phyloP scores from a whole-genome alignment of 2,329 filamentous ascomycete species.

The Orbilia ellipsospora region DNA sequence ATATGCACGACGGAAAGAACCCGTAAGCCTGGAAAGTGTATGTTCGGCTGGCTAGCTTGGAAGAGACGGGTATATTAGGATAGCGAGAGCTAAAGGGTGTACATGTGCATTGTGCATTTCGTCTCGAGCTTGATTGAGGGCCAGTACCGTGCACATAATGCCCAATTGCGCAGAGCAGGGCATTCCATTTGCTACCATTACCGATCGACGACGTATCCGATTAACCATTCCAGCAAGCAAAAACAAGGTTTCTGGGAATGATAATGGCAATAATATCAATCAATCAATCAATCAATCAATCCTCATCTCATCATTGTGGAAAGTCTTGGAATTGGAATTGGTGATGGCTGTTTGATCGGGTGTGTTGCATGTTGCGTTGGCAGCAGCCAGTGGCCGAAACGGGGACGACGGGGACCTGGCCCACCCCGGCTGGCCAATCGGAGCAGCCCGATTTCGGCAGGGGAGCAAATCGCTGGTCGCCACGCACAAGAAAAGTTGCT shows the following conservation, averaged over 20 bases:
- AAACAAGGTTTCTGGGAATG: too few species aligned
- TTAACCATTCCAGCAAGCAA: too few species aligned
- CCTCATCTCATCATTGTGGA: too few species aligned
- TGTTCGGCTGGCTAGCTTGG: conserved; percentile 1
- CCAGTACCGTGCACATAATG: too few species aligned
- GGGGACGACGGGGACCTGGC: neutral
- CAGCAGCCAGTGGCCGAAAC: neutral
- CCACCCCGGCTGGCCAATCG: conserved; percentile 20
- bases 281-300: too few species aligned
- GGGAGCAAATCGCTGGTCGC: conserved; percentile 46
- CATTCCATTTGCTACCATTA: too few species aligned
- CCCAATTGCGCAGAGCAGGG: too few species aligned
- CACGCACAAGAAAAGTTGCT: conserved; percentile 21
- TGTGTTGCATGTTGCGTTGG: conserved; percentile 48
- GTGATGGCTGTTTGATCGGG: neutral
- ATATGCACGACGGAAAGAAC: conserved; percentile 6
- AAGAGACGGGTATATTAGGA: neutral
- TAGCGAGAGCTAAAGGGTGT: neutral
- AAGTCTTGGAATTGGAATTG: neutral
- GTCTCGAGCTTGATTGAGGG: too few species aligned
- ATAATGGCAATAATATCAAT: too few species aligned
- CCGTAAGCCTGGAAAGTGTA: too few species aligned
- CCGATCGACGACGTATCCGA: too few species aligned
- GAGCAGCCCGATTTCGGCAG: conserved; percentile 40
- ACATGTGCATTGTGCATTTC: too few species aligned